These are phyloP conservation scores for Orbilia quercus DNA, from an alignment of 2,329 filamentous ascomycete species.

Conservation along the genomic window DNA sequence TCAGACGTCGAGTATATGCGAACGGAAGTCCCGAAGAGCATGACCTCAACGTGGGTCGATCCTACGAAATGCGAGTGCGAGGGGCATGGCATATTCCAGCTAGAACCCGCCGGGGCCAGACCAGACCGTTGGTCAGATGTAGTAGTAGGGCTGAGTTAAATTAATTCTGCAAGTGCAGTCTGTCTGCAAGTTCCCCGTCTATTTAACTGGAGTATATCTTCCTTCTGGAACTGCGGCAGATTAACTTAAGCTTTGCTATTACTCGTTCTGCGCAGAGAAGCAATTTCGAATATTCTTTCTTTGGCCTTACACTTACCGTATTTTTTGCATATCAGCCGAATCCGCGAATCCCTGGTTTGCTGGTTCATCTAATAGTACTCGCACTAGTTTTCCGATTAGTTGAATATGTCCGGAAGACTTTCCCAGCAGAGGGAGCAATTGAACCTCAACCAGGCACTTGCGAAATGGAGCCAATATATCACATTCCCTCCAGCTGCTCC, in stretches of 20 bases:
- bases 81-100: too few relatives aligned
- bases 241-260: too few relatives aligned
- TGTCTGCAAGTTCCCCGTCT: conserved; percentile 14
- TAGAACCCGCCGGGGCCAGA: neutral
- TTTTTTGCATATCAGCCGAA: neutral
- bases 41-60: conserved; percentile 45
- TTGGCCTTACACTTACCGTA: neutral
- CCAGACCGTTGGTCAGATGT: conserved; percentile 18
- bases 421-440: conserved; percentile 45
- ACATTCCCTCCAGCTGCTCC: conserved; percentile 47
- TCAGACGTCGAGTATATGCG: conserved; percentile 37
- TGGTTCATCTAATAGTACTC: neutral
- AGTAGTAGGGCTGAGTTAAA: conserved; percentile 41
- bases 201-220: conserved; percentile 20
- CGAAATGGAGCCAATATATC: conserved; percentile 45
- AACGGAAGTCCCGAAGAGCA: conserved; percentile 45
- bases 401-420: conserved; percentile 39
- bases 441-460: conserved; percentile 48
- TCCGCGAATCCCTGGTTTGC: too few relatives aligned
- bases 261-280: neutral
- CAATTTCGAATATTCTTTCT: neutral
- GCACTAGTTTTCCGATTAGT: too few relatives aligned
- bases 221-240: neutral
- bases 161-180: neutral
- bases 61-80: conserved; percentile 19